Evolutionary conservation across 2,329 filamentous ascomycete species (phyloP).

Genomic region (Fusarium sp.): DNA sequence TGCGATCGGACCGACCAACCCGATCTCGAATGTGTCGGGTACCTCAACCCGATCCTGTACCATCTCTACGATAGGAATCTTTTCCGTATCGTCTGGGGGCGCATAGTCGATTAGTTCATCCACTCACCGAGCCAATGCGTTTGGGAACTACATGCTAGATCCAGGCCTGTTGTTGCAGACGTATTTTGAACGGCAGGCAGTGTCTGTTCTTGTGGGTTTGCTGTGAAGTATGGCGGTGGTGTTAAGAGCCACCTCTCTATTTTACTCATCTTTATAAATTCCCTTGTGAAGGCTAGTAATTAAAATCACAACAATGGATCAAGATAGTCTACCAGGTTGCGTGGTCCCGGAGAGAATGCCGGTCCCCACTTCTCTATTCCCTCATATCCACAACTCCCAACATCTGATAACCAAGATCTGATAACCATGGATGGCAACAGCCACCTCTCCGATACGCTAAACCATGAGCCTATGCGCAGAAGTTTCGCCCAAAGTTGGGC

Average conservation of each 20-base stretch:
- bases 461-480: not conserved
- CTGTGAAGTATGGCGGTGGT: not conserved
- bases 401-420: not conserved
- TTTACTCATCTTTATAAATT: not conserved
- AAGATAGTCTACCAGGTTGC: not conserved
- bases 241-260: not conserved
- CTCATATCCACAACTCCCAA: not conserved
- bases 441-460: not conserved
- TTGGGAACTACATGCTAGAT: not conserved
- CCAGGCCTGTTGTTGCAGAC: not conserved
- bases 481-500: not conserved
- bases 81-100: not conserved
- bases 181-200: not conserved
- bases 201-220: not conserved
- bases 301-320: not conserved
- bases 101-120: not conserved
- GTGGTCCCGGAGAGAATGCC: not conserved
- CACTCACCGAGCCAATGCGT: not conserved
- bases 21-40: not conserved
- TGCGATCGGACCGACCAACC: not conserved
- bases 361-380: not conserved
- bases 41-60: not conserved
- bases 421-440: not conserved
- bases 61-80: not conserved
- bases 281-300: not conserved